Percentiles rank a stretch among this genome's conserved stretches.
Evolutionary conservation across 1,139 yeast species (phyloP).

Genomic region (Blastobotrys arbuscula): DNA sequence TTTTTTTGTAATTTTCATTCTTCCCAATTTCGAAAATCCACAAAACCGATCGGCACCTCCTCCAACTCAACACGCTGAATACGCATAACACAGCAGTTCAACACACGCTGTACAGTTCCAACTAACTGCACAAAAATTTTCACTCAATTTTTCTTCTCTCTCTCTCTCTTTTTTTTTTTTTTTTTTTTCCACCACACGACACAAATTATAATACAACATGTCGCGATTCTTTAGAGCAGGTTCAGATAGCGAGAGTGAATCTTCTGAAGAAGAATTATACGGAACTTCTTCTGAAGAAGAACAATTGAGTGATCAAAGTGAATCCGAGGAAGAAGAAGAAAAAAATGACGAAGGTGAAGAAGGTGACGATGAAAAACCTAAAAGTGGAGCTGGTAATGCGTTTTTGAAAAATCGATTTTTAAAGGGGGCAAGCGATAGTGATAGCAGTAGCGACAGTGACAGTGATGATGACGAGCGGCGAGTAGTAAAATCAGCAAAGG

Average conservation of each 20-base stretch:
- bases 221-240: conserved; percentile 70
- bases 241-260: conserved; percentile 51
- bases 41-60: too few relatives aligned
- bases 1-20: too few relatives aligned
- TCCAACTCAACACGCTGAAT: too few relatives aligned
- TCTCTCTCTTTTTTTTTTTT: conserved; percentile 1
- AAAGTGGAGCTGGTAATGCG: conserved; percentile 46
- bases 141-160: not conserved
- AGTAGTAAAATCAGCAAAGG: conserved; percentile 90
- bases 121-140: too few relatives aligned
- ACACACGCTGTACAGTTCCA: too few relatives aligned
- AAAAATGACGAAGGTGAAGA: conserved; percentile 35
- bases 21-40: too few relatives aligned
- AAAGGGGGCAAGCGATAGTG: conserved; percentile 40
- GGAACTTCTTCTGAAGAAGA: conserved; percentile 65
- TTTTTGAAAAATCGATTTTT: conserved; percentile 51
- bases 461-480: conserved; percentile 57
- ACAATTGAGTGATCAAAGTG: conserved; percentile 25
- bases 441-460: conserved; percentile 46
- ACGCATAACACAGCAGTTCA: too few relatives aligned
- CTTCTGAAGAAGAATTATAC: conserved; percentile 70
- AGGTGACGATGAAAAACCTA: conserved; percentile 42
- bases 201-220: conserved; percentile 32
- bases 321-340: conserved; percentile 35
- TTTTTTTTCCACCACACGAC: conserved; percentile 1